phyloP scores from a whole-genome alignment of 306 rosid species.

The Lathyrus sativus region DNA sequence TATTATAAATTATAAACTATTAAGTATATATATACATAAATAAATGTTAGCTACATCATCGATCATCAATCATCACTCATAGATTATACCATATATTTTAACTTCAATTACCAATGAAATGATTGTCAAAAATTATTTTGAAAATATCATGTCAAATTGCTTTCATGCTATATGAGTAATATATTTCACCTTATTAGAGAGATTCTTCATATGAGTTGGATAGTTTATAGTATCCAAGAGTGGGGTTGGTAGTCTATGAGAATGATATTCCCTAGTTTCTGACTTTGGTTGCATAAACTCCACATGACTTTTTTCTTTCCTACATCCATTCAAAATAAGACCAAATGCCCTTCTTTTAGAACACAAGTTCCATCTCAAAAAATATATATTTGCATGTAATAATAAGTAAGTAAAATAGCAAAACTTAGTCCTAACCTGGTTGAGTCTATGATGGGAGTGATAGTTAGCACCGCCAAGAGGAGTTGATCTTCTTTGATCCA shows the following conservation, averaged over 20 bases:
- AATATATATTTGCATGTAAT: neutral
- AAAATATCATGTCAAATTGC: too few species aligned
- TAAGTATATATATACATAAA: too few species aligned
- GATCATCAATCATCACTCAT: too few species aligned
- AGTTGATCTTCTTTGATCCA: neutral
- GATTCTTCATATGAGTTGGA: slow-evolving; percentile 94
- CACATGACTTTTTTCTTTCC: slow-evolving; percentile 58
- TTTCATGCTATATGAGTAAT: too few species aligned
- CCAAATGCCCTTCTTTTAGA: slow-evolving; percentile 37
- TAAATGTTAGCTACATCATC: too few species aligned
- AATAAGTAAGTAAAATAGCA: neutral
- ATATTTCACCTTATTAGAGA: slow-evolving; percentile 63
- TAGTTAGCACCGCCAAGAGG: neutral
- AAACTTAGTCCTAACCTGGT: neutral
- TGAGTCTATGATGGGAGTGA: neutral
- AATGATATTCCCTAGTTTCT: slow-evolving; percentile 62
- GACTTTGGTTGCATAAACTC: neutral
- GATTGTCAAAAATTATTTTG: too few species aligned
- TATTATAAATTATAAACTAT: too few species aligned
- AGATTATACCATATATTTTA: too few species aligned
- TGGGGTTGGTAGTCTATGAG: slow-evolving; percentile 84
- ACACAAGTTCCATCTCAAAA: slow-evolving; percentile 20
- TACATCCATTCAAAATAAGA: slow-evolving; percentile 43
- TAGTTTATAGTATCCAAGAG: slow-evolving; percentile 83
- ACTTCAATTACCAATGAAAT: too few species aligned